Percentiles rank a stretch among this genome's conserved stretches.
phyloP scores from a whole-genome alignment of 1,139 yeast species.

The Sugiyamaella japonica region DNA sequence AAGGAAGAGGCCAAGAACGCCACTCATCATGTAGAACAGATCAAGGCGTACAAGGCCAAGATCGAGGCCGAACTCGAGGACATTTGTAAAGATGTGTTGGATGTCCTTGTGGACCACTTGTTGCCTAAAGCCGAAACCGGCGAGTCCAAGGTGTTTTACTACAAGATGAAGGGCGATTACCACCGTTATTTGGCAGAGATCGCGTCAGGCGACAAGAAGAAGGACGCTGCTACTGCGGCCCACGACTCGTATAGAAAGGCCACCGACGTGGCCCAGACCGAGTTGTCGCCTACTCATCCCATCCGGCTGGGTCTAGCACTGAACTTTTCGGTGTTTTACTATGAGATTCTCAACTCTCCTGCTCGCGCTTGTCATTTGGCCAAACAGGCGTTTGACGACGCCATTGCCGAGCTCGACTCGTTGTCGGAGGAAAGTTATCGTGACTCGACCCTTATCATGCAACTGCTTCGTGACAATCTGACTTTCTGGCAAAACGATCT shows the following conservation, averaged over 20 bases:
- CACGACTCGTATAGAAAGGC: constrained; percentile 96
- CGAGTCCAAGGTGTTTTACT: constrained; percentile 97
- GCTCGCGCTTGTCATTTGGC: constrained; percentile 99
- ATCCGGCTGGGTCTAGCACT: constrained; percentile 97
- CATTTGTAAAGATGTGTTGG: constrained; percentile 91
- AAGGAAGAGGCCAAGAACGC: constrained; percentile 95
- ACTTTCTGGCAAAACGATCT: constrained; percentile 97
- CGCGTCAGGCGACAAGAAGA: constrained; percentile 89
- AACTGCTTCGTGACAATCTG: constrained; percentile 96
- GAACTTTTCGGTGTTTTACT: constrained; percentile 96
- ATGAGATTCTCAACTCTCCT: constrained; percentile 97
- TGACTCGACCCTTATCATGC: constrained; percentile 98
- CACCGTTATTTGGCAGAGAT: constrained; percentile 99
- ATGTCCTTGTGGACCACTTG: constrained; percentile 83
- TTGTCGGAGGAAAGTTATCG: constrained; percentile 97
- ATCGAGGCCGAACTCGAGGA: constrained; percentile 92
- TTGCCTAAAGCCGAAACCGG: constrained; percentile 96
- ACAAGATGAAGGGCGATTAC: constrained; percentile 99
- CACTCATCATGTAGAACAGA: constrained; percentile 82
- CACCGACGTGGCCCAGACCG: constrained; percentile 96
- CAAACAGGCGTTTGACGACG: constrained; percentile 98
- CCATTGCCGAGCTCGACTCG: constrained; percentile 98
- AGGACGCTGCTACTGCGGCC: constrained; percentile 91
- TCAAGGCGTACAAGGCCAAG: constrained; percentile 93
- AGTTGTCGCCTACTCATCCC: constrained; percentile 98